Percentiles rank a stretch among this genome's conserved stretches.
Evolutionary conservation across 1,284 basidiomycete genomes (phyloP).

Genomic region (Tetrapyrgos nigripes): DNA sequence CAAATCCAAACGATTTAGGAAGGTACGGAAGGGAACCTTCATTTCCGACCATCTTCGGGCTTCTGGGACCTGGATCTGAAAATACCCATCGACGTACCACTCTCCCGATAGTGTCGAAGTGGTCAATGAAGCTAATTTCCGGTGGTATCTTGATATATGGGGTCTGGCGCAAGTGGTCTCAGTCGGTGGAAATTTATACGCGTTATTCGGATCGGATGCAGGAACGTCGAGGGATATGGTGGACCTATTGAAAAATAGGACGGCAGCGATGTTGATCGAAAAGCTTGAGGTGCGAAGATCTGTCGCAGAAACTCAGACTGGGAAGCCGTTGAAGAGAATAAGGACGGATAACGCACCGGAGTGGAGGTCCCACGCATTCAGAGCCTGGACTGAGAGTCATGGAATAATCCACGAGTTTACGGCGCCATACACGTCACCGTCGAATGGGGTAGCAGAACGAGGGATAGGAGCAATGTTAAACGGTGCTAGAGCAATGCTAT

Average conservation of each 20-base stretch:
- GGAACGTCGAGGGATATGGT: no score
- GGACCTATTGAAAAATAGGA: background rate
- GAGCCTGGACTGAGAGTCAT: background rate
- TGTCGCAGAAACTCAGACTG: background rate
- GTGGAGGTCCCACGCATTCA: background rate
- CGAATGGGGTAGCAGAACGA: background rate
- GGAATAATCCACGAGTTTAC: background rate
- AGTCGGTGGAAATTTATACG: no score
- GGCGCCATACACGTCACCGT: no score
- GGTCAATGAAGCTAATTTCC: background rate
- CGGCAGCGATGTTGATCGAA: background rate
- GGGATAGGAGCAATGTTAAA: background rate
- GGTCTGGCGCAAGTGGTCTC: no score
- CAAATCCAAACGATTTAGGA: no score
- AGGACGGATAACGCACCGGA: background rate
- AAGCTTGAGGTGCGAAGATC: background rate
- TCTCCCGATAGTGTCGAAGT: background rate
- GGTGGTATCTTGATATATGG: no score
- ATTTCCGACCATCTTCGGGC: no score
- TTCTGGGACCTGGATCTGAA: no score
- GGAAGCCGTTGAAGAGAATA: background rate
- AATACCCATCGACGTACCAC: background rate
- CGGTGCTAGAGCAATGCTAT: no score
- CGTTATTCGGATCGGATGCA: no score
- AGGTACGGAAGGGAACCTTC: no score